Evolutionary conservation across 2,329 filamentous ascomycete species (phyloP), one percentile per base, ranked within the genome.

Genomic region (Beauveria asiatica): DNA sequence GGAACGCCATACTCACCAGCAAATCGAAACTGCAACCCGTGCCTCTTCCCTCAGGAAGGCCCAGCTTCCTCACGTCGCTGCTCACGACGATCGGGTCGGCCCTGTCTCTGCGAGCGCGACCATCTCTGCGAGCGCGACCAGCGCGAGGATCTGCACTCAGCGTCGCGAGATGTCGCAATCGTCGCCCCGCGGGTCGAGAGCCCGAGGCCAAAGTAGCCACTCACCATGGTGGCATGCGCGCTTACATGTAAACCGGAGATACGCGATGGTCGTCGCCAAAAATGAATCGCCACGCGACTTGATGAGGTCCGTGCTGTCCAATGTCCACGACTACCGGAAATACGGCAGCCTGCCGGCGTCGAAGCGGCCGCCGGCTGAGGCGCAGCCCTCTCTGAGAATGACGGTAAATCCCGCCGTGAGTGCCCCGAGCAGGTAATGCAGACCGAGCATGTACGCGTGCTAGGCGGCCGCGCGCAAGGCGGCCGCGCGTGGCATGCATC

Each of bases 161-260:
- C 78, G 0, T 72, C 72, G 72, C 0, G 72, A 70, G 5, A 85
- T 76, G 7, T 79, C 74, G 0, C 30, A 11, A 33, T 79, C 74
- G 0, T 70, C 71, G 44, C 11, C 30, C 11, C 53, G 53, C 0
- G 84, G 84, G 65, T 86, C 77, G 30, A 13, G 8, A 88, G 76
- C 67, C 87, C 84, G 11, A 87, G 76, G 0, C 84, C 85, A 64
- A 87, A 87, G 0, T 82, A 85, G 1, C 84, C 84, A 60, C 84
- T 84, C 84, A 86, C 87, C 74, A 86, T 83, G 4, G 82, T 84
- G 45, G 87, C 74, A 67, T 88, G 85, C n/a, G 83, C 85, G 2
- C 82, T 83, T 83, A 87, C 86, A 1, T 82, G 4, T 73, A 0
- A 80, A 83, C 0, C 82, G 76, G 0, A 84, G 84, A 68, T 87